Evolutionary conservation across 768 basidiomycete genomes (phyloP), one percentile per base, ranked within the genome.

Genomic region (Saitozyma sp.): DNA sequence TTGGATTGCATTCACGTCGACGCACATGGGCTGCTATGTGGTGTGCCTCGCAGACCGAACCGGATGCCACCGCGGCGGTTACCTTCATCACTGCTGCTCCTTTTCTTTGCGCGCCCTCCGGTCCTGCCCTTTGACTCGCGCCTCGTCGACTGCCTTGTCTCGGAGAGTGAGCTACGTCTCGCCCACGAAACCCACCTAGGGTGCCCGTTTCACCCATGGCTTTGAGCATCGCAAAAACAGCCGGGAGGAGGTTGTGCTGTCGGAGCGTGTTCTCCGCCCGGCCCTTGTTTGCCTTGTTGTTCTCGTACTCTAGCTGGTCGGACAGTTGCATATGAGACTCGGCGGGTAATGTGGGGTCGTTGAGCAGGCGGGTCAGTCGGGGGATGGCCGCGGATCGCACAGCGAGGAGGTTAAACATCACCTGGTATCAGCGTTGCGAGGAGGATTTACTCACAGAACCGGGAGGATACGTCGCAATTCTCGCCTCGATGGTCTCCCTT

Each of bases 341-440:
- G 0, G 65, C 38, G 5, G 66, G 58, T 3, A 64, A 64, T 0
- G 57, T 50, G 0, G 68, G 79, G 64, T 78, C 81, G 55, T 83
- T 79, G 20, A 92, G 78, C 54, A 87, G 86, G 20, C 82, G 74
- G 75, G 86, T 84, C 20, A 97, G 83, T 6, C 78, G 71, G 11
- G 89, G 89, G 29, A 96, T 69, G 39, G 91, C 89, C 75, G 92
- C 89, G 49, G 89, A 87, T 58, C 89, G 88, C 50, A 99, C 82
- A 7, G 91, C 92, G 42, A 96, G 86, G 42, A 97, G 85, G 78
- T 89, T 93, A 82, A 97, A 97, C 76, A 94, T 91, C 57, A 95
- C 83, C 92, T 94, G 66, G 1, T 40, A 41, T 62, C 54, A 67
- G 64, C 52, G 8, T n/a, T 38, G 50, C 13, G n/a, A 38, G 38